These are phyloP conservation scores for rapeseed (Brassica napus) DNA, from an alignment of 345 rosid genomes.

Conservation along the genomic window DNA sequence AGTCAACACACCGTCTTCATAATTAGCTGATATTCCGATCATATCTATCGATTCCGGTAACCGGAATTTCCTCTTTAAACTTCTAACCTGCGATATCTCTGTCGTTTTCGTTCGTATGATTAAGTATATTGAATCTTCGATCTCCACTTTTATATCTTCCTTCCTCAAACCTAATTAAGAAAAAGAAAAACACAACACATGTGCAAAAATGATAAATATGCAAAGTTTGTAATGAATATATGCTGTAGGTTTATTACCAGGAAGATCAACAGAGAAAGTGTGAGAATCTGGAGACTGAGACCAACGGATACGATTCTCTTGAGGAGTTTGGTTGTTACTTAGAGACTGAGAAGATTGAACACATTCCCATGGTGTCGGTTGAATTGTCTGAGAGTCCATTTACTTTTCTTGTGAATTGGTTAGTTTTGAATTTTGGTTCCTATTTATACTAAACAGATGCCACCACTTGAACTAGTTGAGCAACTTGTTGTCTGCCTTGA, in stretches of 20 bases:
- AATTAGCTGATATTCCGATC: constrained; percentile 61
- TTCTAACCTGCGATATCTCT: constrained; percentile 45
- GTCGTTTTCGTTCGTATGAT: constrained; percentile 58
- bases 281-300: constrained; percentile 66
- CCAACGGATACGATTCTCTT: constrained; percentile 66
- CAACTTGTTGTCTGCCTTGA: constrained; percentile 30
- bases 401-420: not conserved
- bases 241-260: constrained; percentile 43
- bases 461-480: constrained; percentile 33
- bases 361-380: constrained; percentile 52
- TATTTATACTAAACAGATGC: constrained; percentile 4
- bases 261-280: constrained; percentile 69
- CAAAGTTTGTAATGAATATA: not conserved
- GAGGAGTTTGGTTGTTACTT: constrained; percentile 34
- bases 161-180: constrained; percentile 62
- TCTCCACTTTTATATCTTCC: constrained; percentile 72
- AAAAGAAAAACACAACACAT: not conserved
- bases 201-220: not conserved
- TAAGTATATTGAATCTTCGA: constrained; percentile 69
- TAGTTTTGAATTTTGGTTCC: not conserved
- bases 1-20: constrained; percentile 70
- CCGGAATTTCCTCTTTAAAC: constrained; percentile 67
- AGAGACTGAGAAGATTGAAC: constrained; percentile 41
- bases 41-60: constrained; percentile 59
- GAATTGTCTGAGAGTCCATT: constrained; percentile 53